Conservation (phyloP, 345 rosid species). For the Hypericum perforatum region DNA sequence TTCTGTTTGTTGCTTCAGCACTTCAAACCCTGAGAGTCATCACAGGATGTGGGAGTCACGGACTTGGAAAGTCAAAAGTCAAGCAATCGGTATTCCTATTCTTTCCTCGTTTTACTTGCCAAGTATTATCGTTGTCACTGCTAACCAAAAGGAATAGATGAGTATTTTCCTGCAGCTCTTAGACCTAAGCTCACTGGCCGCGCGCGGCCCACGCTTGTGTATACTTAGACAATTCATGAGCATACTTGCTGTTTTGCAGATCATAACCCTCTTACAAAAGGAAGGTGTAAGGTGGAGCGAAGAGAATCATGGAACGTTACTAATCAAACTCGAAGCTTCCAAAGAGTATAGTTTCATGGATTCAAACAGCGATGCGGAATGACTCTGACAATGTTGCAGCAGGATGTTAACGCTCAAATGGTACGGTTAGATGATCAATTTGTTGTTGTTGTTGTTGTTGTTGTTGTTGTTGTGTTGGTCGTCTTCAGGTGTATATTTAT, state of each 20-base stretch:
- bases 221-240: no score
- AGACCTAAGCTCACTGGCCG: no score
- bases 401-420: no score
- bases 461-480: no score
- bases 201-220: no score
- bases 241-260: slow-evolving; percentile 28
- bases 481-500: no score
- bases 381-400: neutral
- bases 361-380: slow-evolving; percentile 48
- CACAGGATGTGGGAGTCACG: slow-evolving; percentile 82
- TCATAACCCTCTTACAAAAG: slow-evolving; percentile 41
- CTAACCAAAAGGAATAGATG: no score
- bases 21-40: slow-evolving; percentile 76
- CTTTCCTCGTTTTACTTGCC: no score
- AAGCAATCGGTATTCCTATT: slow-evolving; percentile 63
- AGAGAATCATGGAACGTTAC: slow-evolving; percentile 72
- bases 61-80: slow-evolving; percentile 72
- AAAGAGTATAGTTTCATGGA: slow-evolving; percentile 66
- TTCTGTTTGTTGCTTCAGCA: slow-evolving; percentile 38
- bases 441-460: no score
- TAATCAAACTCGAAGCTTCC: slow-evolving; percentile 49
- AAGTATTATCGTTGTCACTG: no score
- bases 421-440: no score
- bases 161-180: no score
- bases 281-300: slow-evolving; percentile 57